Evolutionary conservation across 176 grass and related monocot species (phyloP).

Genomic region (Triticum aestivum): IWGSC_CS_RefSeq_v2.1 NC_057809.1:119499109-119499608

Average conservation of each 20-base stretch:
- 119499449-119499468: background rate
- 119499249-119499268: slow-evolving; percentile 57
- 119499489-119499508: background rate
- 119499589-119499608: background rate
- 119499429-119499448: slow-evolving; percentile 39
- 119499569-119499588: background rate
- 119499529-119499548: background rate
- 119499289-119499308: slow-evolving; percentile 20
- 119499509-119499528: background rate
- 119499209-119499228: background rate
- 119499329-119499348: background rate
- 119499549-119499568: slow-evolving; percentile 28
- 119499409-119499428: slow-evolving; percentile 25
- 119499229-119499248: slow-evolving; percentile 52
- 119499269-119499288: background rate
- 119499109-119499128: background rate
- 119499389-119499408: slow-evolving; percentile 47
- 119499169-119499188: background rate
- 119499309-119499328: background rate
- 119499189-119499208: background rate
- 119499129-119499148: background rate
- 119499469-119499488: background rate
- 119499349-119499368: background rate
- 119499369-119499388: background rate
- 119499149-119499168: slow-evolving; percentile 18